Evolutionary conservation across 2,329 filamentous ascomycete species (phyloP).

Genomic region (Thielaviopsis musarum): DNA sequence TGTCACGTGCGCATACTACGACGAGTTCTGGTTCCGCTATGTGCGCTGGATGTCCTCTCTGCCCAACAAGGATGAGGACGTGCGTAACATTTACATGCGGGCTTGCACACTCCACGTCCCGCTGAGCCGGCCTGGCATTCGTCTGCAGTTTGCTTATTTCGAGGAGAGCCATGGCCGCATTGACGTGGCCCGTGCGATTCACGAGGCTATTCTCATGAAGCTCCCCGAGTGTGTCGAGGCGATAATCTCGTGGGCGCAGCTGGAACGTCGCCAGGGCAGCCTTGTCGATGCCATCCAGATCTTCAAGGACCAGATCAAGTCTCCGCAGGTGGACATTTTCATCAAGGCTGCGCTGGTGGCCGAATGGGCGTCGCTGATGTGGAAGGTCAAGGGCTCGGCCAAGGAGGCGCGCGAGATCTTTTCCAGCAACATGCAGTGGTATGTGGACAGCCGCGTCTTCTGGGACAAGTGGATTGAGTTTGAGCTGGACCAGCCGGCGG

Average conservation of each 20-base stretch:
- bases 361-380: constrained; percentile 74
- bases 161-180: constrained; percentile 70
- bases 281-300: constrained; percentile 72
- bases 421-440: constrained; percentile 65
- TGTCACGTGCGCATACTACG: constrained; percentile 84
- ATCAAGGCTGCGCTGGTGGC: constrained; percentile 77
- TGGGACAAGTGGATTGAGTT: constrained; percentile 83
- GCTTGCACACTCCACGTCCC: constrained; percentile 76
- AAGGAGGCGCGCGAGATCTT: constrained; percentile 76
- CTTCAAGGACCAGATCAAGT: constrained; percentile 66
- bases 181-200: constrained; percentile 69
- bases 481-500: constrained; percentile 69
- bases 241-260: constrained; percentile 72
- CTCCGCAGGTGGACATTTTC: constrained; percentile 52
- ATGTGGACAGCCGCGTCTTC: constrained; percentile 71
- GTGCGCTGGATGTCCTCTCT: constrained; percentile 83
- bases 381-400: constrained; percentile 68
- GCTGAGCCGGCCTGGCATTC: constrained; percentile 65
- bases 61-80: constrained; percentile 67
- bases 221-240: constrained; percentile 75
- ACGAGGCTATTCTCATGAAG: constrained; percentile 58
- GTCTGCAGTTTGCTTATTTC: constrained; percentile 85
- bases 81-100: constrained; percentile 79
- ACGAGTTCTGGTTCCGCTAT: constrained; percentile 98
- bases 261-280: constrained; percentile 67